A percentile compares a stretch with the other conserved stretches of the same genome.
Evolutionary conservation across 331 rosid species (phyloP).

Genomic region (Saraca asoca): DNA sequence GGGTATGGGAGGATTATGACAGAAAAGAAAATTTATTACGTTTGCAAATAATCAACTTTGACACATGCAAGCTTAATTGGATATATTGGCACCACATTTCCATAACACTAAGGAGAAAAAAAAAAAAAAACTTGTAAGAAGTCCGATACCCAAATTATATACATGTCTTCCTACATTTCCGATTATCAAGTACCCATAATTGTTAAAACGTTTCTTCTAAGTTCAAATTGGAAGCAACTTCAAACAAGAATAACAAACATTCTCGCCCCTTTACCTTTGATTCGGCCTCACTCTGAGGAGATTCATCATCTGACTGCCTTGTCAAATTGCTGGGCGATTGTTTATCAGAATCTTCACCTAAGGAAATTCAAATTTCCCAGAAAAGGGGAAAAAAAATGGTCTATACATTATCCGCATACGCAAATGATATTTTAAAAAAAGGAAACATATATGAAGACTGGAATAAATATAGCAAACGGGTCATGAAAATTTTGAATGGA

Average conservation of each 20-base stretch:
- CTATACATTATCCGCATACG: not conserved
- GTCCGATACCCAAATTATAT: conserved; percentile 1
- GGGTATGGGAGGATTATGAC: not conserved
- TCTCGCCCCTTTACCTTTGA: conserved; percentile 50
- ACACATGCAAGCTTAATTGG: conserved; percentile 11
- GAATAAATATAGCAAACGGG: not conserved
- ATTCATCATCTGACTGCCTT: conserved; percentile 30
- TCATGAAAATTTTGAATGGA: not conserved
- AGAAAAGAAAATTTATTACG: not conserved
- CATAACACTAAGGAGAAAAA: not conserved
- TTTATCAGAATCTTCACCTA: conserved; percentile 42
- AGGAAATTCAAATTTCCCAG: conserved; percentile 16
- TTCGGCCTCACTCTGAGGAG: conserved; percentile 46
- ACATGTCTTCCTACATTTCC: not conserved
- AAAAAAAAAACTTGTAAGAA: conserved; percentile 17
- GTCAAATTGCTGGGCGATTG: conserved; percentile 23
- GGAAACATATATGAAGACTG: not conserved
- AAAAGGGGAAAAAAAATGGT: not conserved
- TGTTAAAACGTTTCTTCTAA: not conserved
- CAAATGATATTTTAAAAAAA: not conserved
- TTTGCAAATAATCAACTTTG: not conserved
- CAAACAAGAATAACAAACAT: not conserved
- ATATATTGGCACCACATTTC: conserved; percentile 6
- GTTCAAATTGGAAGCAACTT: not conserved
- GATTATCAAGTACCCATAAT: not conserved